These are phyloP conservation scores for Lolium multiflorum DNA, from an alignment of 176 grass and related monocot species.

Conservation along the genomic window DNA sequence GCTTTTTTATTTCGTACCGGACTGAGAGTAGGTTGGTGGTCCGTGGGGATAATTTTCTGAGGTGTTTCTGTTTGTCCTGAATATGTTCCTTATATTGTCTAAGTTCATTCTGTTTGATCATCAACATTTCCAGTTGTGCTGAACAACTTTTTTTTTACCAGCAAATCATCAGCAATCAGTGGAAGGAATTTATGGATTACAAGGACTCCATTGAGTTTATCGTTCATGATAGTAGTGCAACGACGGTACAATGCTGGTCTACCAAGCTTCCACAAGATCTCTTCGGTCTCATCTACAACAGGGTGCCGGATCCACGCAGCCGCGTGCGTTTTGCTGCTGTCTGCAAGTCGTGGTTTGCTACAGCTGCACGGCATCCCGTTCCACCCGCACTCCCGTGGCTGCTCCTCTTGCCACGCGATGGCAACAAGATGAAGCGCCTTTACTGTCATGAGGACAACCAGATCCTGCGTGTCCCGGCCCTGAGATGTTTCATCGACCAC, in stretches of 20 bases:
- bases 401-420: background rate
- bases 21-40: background rate
- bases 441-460: background rate
- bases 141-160: constrained; percentile 25
- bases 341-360: background rate
- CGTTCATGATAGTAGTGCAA: background rate
- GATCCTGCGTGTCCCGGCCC: background rate
- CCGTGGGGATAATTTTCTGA: background rate
- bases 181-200: constrained; percentile 86
- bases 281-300: background rate
- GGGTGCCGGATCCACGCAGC: background rate
- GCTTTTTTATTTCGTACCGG: background rate
- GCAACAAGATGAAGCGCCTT: background rate
- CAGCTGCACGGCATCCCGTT: background rate
- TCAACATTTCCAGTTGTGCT: background rate
- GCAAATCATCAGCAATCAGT: constrained; percentile 84
- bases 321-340: background rate
- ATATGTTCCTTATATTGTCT: too few relatives aligned
- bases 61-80: too few relatives aligned
- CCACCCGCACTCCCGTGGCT: background rate
- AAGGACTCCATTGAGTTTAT: constrained; percentile 79
- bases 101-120: constrained; percentile 1
- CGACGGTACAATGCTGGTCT: background rate
- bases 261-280: background rate
- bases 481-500: background rate